Evolutionary conservation across 805 yeast species (phyloP).

Genomic region (Wickerhamiella kurtzmanii): DNA sequence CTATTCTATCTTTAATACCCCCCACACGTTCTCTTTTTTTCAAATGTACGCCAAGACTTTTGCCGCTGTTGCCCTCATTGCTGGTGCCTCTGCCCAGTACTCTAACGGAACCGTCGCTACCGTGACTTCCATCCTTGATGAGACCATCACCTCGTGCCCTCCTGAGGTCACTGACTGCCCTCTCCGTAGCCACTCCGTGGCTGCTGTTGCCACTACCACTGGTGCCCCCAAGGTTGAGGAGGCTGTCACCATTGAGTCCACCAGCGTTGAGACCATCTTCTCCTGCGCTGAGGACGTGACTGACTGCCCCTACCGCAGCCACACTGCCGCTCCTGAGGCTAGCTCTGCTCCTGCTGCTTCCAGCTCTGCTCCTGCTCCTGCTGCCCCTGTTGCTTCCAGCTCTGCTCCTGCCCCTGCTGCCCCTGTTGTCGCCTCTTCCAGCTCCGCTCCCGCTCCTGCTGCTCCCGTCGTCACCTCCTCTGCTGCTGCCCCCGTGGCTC

Average conservation of each 20-base stretch:
- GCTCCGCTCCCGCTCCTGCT: not conserved
- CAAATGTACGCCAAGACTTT: slow-evolving; percentile 2
- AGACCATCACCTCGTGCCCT: slow-evolving; percentile 37
- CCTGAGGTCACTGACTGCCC: slow-evolving; percentile 39
- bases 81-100: slow-evolving; percentile 25
- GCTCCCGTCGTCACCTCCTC: slow-evolving; percentile 2
- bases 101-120: slow-evolving; percentile 18
- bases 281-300: slow-evolving; percentile 35
- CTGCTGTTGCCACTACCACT: slow-evolving; percentile 14
- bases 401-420: not conserved
- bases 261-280: slow-evolving; percentile 36
- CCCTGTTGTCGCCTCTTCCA: slow-evolving; percentile 1
- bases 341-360: slow-evolving; percentile 5
- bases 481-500: not conserved
- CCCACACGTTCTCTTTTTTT: slow-evolving; percentile 1
- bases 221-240: slow-evolving; percentile 11
- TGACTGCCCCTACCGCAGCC: slow-evolving; percentile 31
- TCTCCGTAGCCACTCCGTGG: slow-evolving; percentile 18
- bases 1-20: not conserved
- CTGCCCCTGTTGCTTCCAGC: slow-evolving; percentile 4
- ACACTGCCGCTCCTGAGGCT: slow-evolving; percentile 16
- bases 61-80: slow-evolving; percentile 22
- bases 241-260: slow-evolving; percentile 13
- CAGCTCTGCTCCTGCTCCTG: not conserved
- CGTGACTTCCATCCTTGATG: slow-evolving; percentile 29